Evolutionary conservation across 331 rosid genomes (phyloP).

Genomic region (Malus hybrid): DNA sequence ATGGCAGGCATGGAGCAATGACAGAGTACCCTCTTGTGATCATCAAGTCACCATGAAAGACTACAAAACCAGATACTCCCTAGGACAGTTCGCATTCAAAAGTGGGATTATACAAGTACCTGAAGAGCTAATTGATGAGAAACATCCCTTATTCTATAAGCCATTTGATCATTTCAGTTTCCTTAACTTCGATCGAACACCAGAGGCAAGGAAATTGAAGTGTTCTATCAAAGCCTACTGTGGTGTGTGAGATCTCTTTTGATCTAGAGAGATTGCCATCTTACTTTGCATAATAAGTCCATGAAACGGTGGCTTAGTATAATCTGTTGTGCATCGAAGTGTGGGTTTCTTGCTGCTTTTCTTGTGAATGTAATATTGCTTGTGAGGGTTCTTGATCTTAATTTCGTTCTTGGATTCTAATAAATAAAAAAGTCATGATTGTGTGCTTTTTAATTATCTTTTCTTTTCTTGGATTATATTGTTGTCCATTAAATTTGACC

Average conservation of each 20-base stretch:
- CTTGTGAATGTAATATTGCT: neutral
- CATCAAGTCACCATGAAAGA: slow-evolving; percentile 21
- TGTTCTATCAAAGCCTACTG: slow-evolving; percentile 17
- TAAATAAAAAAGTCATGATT: neutral
- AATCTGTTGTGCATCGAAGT: neutral
- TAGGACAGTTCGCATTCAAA: slow-evolving; percentile 18
- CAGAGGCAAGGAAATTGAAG: neutral
- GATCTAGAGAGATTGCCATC: neutral
- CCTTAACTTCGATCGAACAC: neutral
- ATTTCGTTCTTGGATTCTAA: neutral
- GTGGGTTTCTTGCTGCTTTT: neutral
- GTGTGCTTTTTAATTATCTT: no score
- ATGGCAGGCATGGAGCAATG: slow-evolving; percentile 32
- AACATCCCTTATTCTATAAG: slow-evolving; percentile 15
- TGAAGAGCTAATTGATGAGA: slow-evolving; percentile 16
- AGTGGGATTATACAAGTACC: slow-evolving; percentile 15
- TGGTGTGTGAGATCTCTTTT: slow-evolving; percentile 5
- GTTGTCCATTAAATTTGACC: no score
- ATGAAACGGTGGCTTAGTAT: no score
- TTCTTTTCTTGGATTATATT: no score
- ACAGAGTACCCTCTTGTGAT: slow-evolving; percentile 10
- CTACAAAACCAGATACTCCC: slow-evolving; percentile 8
- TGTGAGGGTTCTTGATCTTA: neutral
- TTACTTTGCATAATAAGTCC: neutral
- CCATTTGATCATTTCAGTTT: slow-evolving; percentile 11